Percentiles rank a stretch among this genome's conserved stretches.
Evolutionary conservation across 108 stramenopile species (phyloP).

Genomic region (Mediolabrus comicus): DNA sequence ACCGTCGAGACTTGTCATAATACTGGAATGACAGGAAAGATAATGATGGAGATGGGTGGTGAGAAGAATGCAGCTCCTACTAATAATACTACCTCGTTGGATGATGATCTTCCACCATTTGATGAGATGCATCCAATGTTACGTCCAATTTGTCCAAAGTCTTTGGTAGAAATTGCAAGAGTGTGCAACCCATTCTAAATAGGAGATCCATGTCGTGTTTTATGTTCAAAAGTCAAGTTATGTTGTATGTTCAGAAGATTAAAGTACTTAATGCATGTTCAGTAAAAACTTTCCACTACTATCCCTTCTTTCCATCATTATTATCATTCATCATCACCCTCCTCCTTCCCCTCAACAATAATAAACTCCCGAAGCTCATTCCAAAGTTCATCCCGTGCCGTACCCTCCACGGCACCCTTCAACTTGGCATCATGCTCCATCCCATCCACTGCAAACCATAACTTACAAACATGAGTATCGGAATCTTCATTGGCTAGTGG

Average conservation of each 20-base stretch:
- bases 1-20: too few species aligned
- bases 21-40: too few species aligned
- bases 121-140: constrained; percentile 28
- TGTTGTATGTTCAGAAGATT: neutral
- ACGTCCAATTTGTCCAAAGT: constrained; percentile 22
- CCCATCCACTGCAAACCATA: constrained; percentile 70
- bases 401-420: constrained; percentile 69
- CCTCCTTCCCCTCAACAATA: constrained; percentile 76
- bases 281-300: neutral
- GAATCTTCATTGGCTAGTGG: constrained; percentile 57
- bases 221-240: neutral
- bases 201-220: neutral
- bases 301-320: constrained; percentile 2
- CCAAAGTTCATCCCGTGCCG: constrained; percentile 67
- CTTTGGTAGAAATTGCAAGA: constrained; percentile 29
- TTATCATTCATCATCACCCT: constrained; percentile 67
- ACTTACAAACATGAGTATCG: constrained; percentile 59
- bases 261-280: neutral
- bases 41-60: too few species aligned
- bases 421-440: constrained; percentile 61
- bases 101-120: constrained; percentile 1
- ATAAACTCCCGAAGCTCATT: constrained; percentile 73
- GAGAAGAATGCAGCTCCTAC: neutral
- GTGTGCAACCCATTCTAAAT: constrained; percentile 31
- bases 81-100: too few species aligned